phyloP scores from a whole-genome alignment of 306 rosid species.

The Sechiopsis laciniata region DNA sequence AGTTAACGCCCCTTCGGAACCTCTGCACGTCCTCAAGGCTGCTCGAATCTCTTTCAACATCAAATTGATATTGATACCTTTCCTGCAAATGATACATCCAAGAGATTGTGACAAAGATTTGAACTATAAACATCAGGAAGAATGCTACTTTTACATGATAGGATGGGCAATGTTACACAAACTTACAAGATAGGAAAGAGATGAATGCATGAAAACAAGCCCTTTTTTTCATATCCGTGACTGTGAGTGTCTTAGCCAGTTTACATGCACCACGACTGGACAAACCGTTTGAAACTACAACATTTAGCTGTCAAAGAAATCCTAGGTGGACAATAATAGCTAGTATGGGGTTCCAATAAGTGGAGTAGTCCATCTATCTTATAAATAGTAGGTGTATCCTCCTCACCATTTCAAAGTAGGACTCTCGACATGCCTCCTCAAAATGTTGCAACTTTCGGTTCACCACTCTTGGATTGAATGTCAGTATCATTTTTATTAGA shows the following conservation, averaged over 20 bases:
- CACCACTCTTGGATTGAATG: too few relatives aligned
- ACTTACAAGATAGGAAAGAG: not conserved
- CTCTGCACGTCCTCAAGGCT: conserved; percentile 55
- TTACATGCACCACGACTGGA: too few relatives aligned
- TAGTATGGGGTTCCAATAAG: too few relatives aligned
- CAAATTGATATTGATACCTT: conserved; percentile 51
- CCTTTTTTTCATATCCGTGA: not conserved
- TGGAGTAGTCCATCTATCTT: too few relatives aligned
- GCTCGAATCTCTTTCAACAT: conserved; percentile 77
- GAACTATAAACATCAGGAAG: not conserved
- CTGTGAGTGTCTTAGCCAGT: not conserved
- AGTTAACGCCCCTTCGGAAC: not conserved
- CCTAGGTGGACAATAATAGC: too few relatives aligned
- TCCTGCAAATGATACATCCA: conserved; percentile 41
- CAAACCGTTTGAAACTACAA: too few relatives aligned
- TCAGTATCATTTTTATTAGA: too few relatives aligned
- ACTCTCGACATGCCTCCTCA: too few relatives aligned
- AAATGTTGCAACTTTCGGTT: too few relatives aligned
- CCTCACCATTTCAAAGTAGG: too few relatives aligned
- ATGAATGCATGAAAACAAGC: not conserved
- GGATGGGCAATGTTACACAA: not conserved
- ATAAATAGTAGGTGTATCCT: too few relatives aligned
- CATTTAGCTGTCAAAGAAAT: too few relatives aligned
- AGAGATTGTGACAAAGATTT: not conserved
- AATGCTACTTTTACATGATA: not conserved